Evolutionary conservation across 495 filamentous ascomycete genomes (phyloP).

Genomic region (Sphaerosporella brunnea): DNA sequence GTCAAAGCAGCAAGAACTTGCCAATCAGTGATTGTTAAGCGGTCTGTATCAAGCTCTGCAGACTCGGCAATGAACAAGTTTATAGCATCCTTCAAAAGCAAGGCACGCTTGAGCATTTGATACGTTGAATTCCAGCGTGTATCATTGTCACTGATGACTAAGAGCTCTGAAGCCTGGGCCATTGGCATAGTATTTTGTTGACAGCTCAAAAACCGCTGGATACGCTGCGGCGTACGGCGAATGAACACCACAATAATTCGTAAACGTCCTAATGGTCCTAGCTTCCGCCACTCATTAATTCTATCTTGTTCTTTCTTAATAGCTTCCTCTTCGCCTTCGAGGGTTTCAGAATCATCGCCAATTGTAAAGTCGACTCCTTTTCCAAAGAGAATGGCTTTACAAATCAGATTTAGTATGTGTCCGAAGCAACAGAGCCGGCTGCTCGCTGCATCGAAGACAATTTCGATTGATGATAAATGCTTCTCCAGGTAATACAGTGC

Average conservation of each 20-base stretch:
- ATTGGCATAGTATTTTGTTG: background rate
- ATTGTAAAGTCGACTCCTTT: too few relatives aligned
- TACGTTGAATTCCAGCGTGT: background rate
- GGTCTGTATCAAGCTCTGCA: background rate
- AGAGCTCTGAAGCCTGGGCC: too few relatives aligned
- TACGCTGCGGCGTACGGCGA: background rate
- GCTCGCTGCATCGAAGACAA: background rate
- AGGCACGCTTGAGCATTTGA: background rate
- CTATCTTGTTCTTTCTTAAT: background rate
- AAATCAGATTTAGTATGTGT: background rate
- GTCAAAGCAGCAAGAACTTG: conserved; percentile 3
- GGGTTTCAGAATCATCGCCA: background rate
- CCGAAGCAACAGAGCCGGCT: background rate
- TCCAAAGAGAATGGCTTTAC: conserved; percentile 3
- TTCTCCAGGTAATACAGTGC: background rate
- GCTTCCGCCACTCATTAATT: background rate
- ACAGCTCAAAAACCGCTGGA: background rate
- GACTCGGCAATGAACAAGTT: background rate
- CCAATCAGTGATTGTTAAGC: conserved; percentile 3
- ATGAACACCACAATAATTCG: background rate
- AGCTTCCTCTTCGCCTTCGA: background rate
- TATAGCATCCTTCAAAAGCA: background rate
- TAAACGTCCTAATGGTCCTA: background rate
- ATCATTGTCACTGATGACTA: background rate
- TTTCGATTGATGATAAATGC: background rate